Evolutionary conservation across 345 rosid genomes (phyloP).

Genomic region (Brassica juncea): DNA sequence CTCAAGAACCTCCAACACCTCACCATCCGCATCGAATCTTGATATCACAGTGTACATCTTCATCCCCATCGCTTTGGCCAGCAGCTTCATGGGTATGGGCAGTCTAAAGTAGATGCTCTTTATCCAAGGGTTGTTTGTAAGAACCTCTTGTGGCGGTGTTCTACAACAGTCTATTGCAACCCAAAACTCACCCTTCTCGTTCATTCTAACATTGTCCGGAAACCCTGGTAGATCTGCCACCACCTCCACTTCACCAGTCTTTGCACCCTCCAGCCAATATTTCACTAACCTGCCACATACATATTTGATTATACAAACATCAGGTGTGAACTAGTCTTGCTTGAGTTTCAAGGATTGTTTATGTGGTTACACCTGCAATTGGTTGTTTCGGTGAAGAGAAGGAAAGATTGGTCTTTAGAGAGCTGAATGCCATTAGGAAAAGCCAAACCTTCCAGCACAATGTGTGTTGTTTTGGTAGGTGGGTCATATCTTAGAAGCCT

Average conservation of each 20-base stretch:
- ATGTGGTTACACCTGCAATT: constrained; percentile 69
- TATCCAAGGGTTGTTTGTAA: constrained; percentile 78
- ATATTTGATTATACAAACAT: background rate
- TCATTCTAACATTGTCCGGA: constrained; percentile 86
- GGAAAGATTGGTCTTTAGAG: constrained; percentile 75
- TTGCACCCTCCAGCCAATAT: constrained; percentile 88
- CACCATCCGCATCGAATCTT: constrained; percentile 57
- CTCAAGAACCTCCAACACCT: constrained; percentile 79
- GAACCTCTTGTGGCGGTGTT: constrained; percentile 76
- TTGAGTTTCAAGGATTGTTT: background rate
- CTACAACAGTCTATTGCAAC: constrained; percentile 96
- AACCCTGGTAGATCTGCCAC: constrained; percentile 80
- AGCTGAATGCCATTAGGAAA: constrained; percentile 94
- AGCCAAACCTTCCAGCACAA: constrained; percentile 81
- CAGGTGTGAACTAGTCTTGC: background rate
- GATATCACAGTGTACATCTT: constrained; percentile 86
- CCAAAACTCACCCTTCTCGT: constrained; percentile 85
- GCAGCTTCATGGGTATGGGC: constrained; percentile 64
- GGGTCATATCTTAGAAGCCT: constrained; percentile 94
- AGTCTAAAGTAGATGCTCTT: constrained; percentile 72
- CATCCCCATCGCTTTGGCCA: constrained; percentile 90
- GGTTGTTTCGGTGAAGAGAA: constrained; percentile 87
- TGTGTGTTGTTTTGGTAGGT: constrained; percentile 68
- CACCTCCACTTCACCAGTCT: constrained; percentile 46
- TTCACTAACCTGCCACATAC: constrained; percentile 62